These are phyloP conservation scores for Acacia concinna DNA, from an alignment of 331 rosid genomes.

Conservation along the genomic window DNA sequence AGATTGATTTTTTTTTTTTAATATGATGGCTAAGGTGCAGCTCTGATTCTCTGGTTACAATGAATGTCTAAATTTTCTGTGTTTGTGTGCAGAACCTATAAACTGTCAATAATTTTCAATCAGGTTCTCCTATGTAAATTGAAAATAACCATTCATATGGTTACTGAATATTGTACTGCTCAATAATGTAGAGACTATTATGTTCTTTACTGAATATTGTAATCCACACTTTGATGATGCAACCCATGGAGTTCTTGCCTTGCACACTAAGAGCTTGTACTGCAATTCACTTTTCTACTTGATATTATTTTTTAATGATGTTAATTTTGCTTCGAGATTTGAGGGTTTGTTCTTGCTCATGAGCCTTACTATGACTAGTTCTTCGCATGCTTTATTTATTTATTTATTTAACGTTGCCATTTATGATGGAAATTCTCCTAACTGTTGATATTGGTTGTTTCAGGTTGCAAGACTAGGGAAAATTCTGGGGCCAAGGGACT, in stretches of 20 bases:
- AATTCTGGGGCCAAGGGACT: conserved; percentile 79
- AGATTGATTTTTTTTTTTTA: too few species aligned
- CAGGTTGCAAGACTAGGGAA: conserved; percentile 82
- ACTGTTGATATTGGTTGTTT: conserved; percentile 13
- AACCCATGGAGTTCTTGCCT: not conserved
- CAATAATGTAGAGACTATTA: not conserved
- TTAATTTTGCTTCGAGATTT: not conserved
- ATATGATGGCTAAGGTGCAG: conserved; percentile 97
- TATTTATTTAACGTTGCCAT: not conserved
- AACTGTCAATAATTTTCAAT: not conserved
- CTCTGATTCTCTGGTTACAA: conserved; percentile 28
- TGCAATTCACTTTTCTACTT: not conserved
- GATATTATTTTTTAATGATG: not conserved
- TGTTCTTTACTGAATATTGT: not conserved
- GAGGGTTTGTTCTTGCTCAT: not conserved
- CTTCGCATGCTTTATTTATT: not conserved
- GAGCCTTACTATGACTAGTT: not conserved
- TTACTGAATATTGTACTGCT: not conserved
- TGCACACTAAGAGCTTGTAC: not conserved
- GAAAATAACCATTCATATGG: conserved; percentile 2
- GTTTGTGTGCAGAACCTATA: not conserved
- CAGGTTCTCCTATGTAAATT: not conserved
- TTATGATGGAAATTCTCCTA: not conserved
- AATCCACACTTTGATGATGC: not conserved
- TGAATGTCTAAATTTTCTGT: conserved; percentile 1